These are phyloP conservation scores for Malassezia dermatis DNA, from an alignment of 1,284 basidiomycete species.

Conservation along the genomic window DNA sequence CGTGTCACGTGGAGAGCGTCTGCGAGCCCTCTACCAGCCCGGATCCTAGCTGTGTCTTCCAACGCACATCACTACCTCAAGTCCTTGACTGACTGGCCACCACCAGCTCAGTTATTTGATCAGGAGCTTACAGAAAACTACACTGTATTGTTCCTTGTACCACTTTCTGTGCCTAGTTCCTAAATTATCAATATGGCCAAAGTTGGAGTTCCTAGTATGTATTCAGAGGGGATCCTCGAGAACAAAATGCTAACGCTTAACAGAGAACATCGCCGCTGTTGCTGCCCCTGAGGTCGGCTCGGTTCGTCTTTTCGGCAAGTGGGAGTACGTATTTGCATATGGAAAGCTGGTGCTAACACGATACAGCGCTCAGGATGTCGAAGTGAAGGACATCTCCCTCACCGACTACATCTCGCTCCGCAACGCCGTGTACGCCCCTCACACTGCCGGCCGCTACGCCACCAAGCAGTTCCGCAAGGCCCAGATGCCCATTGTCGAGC, in stretches of 20 bases:
- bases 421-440: conserved; percentile 88
- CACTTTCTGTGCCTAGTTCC: conserved; percentile 4
- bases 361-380: conserved; percentile 58
- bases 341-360: neutral
- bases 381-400: conserved; percentile 83
- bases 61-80: conserved; percentile 18
- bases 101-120: conserved; percentile 13
- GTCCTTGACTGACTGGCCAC: conserved; percentile 14
- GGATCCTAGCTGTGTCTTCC: conserved; percentile 2
- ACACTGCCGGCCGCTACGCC: conserved; percentile 97
- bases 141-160: conserved; percentile 6
- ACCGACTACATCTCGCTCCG: conserved; percentile 96
- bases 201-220: conserved; percentile 43
- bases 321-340: conserved; percentile 31
- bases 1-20: neutral
- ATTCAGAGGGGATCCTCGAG: neutral
- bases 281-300: conserved; percentile 38
- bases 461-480: conserved; percentile 99
- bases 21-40: neutral
- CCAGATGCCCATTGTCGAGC: conserved; percentile 99
- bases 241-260: conserved; percentile 13
- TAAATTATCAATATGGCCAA: conserved; percentile 30
- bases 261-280: conserved; percentile 44
- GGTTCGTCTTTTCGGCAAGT: conserved; percentile 46
- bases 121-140: conserved; percentile 5